Percentiles rank a stretch among this genome's conserved stretches.
Conservation (phyloP, 345 rosid species). For the Aethionema arabicum region DNA sequence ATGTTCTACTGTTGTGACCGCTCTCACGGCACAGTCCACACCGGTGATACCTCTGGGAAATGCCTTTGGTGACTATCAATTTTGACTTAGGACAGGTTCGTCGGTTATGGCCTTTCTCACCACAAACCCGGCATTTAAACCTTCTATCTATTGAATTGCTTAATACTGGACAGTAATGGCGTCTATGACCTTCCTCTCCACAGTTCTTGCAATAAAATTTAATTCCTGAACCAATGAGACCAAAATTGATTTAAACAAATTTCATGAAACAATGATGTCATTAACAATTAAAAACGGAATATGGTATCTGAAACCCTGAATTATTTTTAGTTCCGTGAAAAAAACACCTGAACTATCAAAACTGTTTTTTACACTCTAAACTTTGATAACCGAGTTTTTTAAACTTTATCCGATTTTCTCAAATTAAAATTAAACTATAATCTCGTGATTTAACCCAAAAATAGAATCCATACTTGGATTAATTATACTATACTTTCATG, state of each 20-base stretch:
- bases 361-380: too few species aligned
- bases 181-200: conserved; percentile 88
- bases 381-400: too few species aligned
- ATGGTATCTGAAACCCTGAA: background rate
- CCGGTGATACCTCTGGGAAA: conserved; percentile 33
- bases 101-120: conserved; percentile 80
- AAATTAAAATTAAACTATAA: too few species aligned
- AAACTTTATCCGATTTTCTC: too few species aligned
- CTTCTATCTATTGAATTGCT: conserved; percentile 43
- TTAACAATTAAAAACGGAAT: background rate
- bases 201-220: conserved; percentile 76
- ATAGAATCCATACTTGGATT: too few species aligned
- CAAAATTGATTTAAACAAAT: background rate
- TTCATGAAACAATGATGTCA: background rate
- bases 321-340: too few species aligned
- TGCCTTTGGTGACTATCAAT: conserved; percentile 30
- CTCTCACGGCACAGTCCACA: conserved; percentile 54
- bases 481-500: too few species aligned
- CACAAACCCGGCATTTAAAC: conserved; percentile 66
- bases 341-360: too few species aligned
- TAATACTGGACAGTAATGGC: conserved; percentile 79
- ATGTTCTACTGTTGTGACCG: conserved; percentile 83
- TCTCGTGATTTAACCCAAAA: too few species aligned
- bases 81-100: conserved; percentile 64
- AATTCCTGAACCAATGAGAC: conserved; percentile 49